phyloP scores from a whole-genome alignment of 345 rosid genomes.

The Arabidopsis suecica region DNA sequence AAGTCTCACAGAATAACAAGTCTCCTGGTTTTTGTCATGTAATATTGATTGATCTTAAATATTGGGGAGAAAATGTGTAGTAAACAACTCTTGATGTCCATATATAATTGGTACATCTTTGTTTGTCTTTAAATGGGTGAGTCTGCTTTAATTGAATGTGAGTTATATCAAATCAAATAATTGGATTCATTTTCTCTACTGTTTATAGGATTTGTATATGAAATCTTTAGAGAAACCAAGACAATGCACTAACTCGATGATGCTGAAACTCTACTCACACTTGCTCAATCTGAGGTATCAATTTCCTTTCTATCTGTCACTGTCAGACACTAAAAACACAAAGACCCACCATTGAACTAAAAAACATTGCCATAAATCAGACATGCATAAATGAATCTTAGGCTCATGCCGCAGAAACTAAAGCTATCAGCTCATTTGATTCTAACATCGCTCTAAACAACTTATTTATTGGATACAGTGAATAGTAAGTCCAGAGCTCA shows the following conservation, averaged over 20 bases:
- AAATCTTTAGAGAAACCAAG: background rate
- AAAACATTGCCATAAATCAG: background rate
- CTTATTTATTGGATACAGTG: background rate
- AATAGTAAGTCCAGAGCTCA: background rate
- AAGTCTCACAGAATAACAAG: constrained; percentile 21
- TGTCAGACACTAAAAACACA: background rate
- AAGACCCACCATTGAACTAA: background rate
- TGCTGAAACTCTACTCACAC: background rate
- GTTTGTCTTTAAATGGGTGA: background rate
- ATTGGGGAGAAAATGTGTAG: background rate
- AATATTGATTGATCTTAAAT: background rate
- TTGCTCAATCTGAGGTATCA: background rate
- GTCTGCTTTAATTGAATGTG: background rate
- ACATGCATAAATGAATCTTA: constrained; percentile 5
- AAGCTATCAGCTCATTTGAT: constrained; percentile 14
- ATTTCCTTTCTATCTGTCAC: background rate
- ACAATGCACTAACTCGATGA: background rate
- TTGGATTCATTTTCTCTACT: background rate
- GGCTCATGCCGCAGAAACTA: background rate
- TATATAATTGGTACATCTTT: background rate
- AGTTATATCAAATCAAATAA: constrained; percentile 7
- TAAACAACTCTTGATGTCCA: constrained; percentile 17
- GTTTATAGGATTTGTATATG: background rate
- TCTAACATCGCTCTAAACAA: background rate
- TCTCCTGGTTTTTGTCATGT: background rate